These are phyloP conservation scores for Calonectria pteridis DNA, from an alignment of 2,329 filamentous ascomycete species.

Conservation along the genomic window DNA sequence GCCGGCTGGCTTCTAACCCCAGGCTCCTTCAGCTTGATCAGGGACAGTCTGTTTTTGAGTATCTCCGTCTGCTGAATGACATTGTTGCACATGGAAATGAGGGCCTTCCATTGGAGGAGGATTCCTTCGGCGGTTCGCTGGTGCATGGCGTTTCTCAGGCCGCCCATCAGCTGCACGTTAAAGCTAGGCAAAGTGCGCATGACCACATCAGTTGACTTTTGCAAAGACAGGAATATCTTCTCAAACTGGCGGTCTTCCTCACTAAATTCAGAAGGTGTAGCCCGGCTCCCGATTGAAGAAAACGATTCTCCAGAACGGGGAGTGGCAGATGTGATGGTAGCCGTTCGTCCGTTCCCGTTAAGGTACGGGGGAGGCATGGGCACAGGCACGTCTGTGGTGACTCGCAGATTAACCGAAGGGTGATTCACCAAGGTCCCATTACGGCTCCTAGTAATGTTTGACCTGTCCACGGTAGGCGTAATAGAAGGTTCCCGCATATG, in stretches of 20 bases:
- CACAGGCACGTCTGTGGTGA: conserved; percentile 66
- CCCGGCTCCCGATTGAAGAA: conserved; percentile 62
- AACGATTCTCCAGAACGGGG: conserved; percentile 89
- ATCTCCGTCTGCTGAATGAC: conserved; percentile 80
- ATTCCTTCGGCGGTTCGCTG: conserved; percentile 70
- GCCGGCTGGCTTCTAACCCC: conserved; percentile 73
- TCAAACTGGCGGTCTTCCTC: conserved; percentile 88
- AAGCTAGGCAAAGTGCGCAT: conserved; percentile 78
- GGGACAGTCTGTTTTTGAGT: conserved; percentile 78
- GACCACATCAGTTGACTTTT: conserved; percentile 79
- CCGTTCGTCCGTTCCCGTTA: conserved; percentile 63
- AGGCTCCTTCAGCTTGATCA: conserved; percentile 88
- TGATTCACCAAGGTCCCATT: conserved; percentile 59
- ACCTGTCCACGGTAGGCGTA: conserved; percentile 65
- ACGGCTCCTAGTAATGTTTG: conserved; percentile 48
- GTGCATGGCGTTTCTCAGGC: conserved; percentile 73
- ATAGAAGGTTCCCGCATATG: conserved; percentile 65
- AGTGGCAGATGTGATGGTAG: conserved; percentile 71
- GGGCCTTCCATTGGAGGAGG: conserved; percentile 74
- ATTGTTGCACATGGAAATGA: conserved; percentile 78
- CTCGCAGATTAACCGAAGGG: conserved; percentile 65
- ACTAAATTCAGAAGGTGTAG: conserved; percentile 70
- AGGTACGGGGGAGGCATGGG: conserved; percentile 58
- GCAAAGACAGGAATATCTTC: conserved; percentile 81
- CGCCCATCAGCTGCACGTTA: conserved; percentile 73